phyloP scores from a whole-genome alignment of 192 early-diverging fungal species.

The Phycomyces blakesleeanus region DNA sequence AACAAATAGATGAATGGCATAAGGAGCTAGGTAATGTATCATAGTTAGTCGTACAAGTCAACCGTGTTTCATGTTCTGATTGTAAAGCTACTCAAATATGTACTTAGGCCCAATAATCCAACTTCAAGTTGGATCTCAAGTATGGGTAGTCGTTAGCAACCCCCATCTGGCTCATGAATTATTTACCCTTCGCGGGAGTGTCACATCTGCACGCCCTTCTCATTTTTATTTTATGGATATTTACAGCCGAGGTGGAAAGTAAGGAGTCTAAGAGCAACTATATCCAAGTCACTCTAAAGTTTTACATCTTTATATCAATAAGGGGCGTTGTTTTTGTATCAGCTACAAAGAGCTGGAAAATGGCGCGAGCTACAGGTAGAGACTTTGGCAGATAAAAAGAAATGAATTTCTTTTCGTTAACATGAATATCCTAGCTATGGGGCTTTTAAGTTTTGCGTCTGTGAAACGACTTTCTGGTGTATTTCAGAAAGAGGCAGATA shows the following conservation, averaged over 20 bases:
- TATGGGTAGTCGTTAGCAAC: neutral
- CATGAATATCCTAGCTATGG: neutral
- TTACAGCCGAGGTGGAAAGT: constrained; percentile 8
- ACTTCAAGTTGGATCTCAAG: neutral
- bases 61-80: too few relatives aligned
- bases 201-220: constrained; percentile 3
- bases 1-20: constrained; percentile 8
- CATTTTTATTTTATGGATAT: neutral
- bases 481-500: neutral
- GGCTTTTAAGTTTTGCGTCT: neutral
- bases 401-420: neutral
- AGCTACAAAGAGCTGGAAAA: constrained; percentile 1
- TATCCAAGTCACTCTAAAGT: neutral
- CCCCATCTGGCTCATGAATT: constrained; percentile 8
- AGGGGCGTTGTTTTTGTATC: constrained; percentile 14
- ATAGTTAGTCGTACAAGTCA: too few relatives aligned
- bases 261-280: neutral
- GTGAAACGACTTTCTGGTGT: neutral
- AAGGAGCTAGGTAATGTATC: neutral
- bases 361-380: constrained; percentile 5
- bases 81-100: too few relatives aligned
- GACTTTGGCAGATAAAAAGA: neutral
- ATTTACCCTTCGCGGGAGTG: neutral
- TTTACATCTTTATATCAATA: neutral
- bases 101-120: constrained; percentile 2